Base-by-base conservation (phyloP, 1,139 yeast species). In the Saccharomyces hybrid region DNA sequence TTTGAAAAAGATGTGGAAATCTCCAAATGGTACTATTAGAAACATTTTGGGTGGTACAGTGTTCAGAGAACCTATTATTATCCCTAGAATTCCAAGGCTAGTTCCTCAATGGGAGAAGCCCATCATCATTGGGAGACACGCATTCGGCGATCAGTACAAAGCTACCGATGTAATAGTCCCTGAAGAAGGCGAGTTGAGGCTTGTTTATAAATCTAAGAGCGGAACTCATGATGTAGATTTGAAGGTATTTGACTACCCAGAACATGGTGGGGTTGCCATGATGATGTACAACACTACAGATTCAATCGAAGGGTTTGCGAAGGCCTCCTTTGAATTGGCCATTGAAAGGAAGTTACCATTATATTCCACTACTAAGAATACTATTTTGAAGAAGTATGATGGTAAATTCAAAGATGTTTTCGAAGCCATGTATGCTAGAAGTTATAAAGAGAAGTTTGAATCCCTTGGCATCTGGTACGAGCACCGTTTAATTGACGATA, bases 281-380 rank as follows among this genome's bases (percentile, higher is more conserved):
- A 84, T 95, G 61, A 91, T 91, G 97, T 91, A 90, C 80, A 91
- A 91, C 78, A 90, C 97, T 53, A 96, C 87, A 65, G 90, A 86
- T 65, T 88, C 96, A 48, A 90, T 91, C 66, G 75, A 76, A 41
- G 97, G 91, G 50, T 91, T 91, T 73, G 98, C 98, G 48, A 89
- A 85, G 68, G 82, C 97, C 11, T 89, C 97, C 13, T 91, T 91
- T 81, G 85, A 86, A 73, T 77, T 89, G 73, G 97, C 98, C 11
- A 72, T 91, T 61, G 80, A 80, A 65, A 83, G 88, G 72, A 81
- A 82, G 65, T 74, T 88, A 74, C 90, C 91, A 63, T 79, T 91
- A 69, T 91, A 83, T 75, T 76, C 89, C 69, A 83, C 96, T 27
- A 91, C 98, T 66, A 91, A 91, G 75, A 91, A 91, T 78, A 91